A percentile compares a stretch with the other conserved stretches of the same genome.
Evolutionary conservation across 495 filamentous ascomycete species (phyloP).

Genomic region (Neurospora intermedia): DNA sequence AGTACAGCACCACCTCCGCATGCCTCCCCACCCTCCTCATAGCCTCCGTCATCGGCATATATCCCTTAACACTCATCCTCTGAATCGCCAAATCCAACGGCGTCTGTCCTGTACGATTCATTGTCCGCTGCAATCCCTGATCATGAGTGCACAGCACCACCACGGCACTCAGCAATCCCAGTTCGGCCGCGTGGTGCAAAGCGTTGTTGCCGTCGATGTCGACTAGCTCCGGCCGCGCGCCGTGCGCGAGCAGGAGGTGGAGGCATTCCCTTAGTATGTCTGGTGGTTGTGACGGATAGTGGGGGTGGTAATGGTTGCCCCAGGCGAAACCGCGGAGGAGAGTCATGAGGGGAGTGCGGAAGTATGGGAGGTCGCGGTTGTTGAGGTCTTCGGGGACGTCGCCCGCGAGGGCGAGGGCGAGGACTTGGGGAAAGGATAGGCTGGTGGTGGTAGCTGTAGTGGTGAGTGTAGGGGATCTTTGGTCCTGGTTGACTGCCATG

Average conservation of each 20-base stretch:
- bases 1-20: not conserved
- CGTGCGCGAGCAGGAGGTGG: not conserved
- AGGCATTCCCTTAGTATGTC: not conserved
- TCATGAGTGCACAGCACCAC: not conserved
- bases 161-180: not conserved
- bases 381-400: slow-evolving; percentile 1
- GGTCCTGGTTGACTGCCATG: not conserved
- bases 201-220: slow-evolving; percentile 3
- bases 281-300: not conserved
- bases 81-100: not conserved
- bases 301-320: not conserved
- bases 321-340: not conserved
- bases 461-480: not conserved
- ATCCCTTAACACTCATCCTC: not conserved
- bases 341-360: slow-evolving; percentile 1
- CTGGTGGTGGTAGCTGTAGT: not conserved
- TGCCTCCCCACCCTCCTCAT: not conserved
- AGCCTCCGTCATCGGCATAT: not conserved
- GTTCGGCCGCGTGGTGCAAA: not conserved
- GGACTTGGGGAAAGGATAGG: not conserved
- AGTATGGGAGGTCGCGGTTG: not conserved
- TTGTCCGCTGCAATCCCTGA: not conserved
- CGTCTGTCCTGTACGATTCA: not conserved
- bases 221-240: not conserved
- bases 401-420: not conserved